Evolutionary conservation across 768 basidiomycete species (phyloP), one percentile per base, ranked within the genome.

Genomic region (Trametopsis cervina): DNA sequence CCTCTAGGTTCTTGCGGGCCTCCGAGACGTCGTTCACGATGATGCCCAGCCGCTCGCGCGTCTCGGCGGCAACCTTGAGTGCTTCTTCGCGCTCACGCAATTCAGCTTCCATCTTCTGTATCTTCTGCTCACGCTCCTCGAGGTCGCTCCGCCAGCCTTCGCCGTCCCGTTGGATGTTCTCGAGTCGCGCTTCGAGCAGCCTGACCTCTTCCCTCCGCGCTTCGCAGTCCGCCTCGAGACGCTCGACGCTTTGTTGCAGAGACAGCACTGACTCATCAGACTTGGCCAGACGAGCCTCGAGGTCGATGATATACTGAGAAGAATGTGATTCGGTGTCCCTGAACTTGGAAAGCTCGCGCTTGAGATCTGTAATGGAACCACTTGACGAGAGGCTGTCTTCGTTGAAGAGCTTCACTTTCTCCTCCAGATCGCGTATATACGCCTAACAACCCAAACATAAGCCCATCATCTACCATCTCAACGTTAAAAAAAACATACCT

Each of bases 381-480:
- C 76, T 84, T 17, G 89, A 88, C 9, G 77, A 75, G 29, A 87
- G 63, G 13, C 82, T 83, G 2, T 79, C 79, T 58, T 97, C 94
- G 56, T 91, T 83, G 60, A 84, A 88, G 4, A 75, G 67, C 68
- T 86, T 91, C 61, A 99, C 81, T 68, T 89, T 92, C 61, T 88
- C 83, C 65, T 99, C 95, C 25, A 98, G 72, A 62, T 98, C 94
- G 23, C 81, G 87, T 38, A 98, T 83, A 63, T 98, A 97, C 1
- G 86, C 86, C 91, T 95, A 64, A 42, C 29, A 49, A 27, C 18
- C 43, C 22, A 38, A 33, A 43, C 42, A 36, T 22, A 41, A 43
- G 11, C 47, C 24, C 39, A 49, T 20, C 22, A 11, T 42, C 24
- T 37, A 25, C 40, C 9, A 38, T 48, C 49, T 29, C 51, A 50